A percentile compares a stretch with the other conserved stretches of the same genome.
Conservation (phyloP, 495 filamentous ascomycete species). For the Penicillium robsamsonii region DNA sequence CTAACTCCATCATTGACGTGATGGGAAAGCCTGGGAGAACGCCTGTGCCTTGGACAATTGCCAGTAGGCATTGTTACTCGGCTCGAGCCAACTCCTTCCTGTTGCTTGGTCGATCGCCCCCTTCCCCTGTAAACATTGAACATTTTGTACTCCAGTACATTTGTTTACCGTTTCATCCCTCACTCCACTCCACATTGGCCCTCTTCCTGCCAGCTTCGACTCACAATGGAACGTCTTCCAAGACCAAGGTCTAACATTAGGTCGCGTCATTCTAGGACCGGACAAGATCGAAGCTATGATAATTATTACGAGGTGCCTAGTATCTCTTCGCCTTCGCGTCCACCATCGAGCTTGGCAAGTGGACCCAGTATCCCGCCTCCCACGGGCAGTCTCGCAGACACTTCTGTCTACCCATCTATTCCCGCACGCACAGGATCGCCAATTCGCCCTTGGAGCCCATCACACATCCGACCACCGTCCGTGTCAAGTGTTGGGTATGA, state of each 20-base stretch:
- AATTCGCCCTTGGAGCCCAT: constrained; percentile 71
- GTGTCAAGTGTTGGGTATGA: constrained; percentile 69
- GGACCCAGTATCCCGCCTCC: constrained; percentile 58
- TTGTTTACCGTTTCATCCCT: constrained; percentile 4
- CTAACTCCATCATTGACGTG: constrained; percentile 18
- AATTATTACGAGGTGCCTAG: constrained; percentile 36
- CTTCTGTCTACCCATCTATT: constrained; percentile 43
- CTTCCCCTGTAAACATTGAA: neutral
- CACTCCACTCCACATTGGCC: constrained; percentile 1
- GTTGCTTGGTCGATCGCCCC: neutral
- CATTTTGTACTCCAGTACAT: neutral
- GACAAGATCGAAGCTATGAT: constrained; percentile 25
- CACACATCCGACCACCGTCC: constrained; percentile 52
- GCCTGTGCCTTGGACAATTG: neutral
- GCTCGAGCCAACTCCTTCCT: neutral
- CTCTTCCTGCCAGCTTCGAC: neutral
- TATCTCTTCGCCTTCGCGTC: constrained; percentile 43
- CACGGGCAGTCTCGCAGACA: constrained; percentile 39
- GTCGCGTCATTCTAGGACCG: constrained; percentile 24
- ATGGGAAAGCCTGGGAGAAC: neutral
- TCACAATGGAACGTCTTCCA: constrained; percentile 18
- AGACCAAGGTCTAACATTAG: constrained; percentile 33
- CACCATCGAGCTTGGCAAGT: constrained; percentile 54
- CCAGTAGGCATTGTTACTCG: constrained; percentile 5
- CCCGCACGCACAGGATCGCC: constrained; percentile 55